Evolutionary conservation across 768 basidiomycete genomes (phyloP).

Genomic region (Boletus pseudopeckii): DNA sequence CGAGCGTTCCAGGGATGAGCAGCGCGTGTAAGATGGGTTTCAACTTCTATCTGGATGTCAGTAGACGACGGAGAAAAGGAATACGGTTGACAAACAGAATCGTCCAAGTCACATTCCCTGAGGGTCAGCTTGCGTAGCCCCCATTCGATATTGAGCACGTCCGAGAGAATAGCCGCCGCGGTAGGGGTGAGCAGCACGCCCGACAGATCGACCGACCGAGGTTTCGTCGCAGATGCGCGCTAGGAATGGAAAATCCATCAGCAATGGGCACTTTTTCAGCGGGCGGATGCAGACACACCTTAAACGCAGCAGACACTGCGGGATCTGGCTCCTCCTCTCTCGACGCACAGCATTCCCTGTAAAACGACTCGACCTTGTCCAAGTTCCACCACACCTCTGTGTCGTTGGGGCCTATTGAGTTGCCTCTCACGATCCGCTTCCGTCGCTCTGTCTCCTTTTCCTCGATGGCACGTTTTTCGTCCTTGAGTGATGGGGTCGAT

Average conservation of each 20-base stretch:
- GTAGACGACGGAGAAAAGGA: neutral
- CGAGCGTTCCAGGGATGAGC: conserved; percentile 75
- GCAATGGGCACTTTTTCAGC: no score
- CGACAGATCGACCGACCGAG: conserved; percentile 77
- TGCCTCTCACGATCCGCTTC: conserved; percentile 59
- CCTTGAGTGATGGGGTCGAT: conserved; percentile 69
- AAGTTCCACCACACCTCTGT: conserved; percentile 78
- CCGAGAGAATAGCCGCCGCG: conserved; percentile 78
- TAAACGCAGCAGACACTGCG: conserved; percentile 64
- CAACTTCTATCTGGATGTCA: conserved; percentile 48
- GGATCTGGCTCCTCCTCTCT: conserved; percentile 69
- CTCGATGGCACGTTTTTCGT: conserved; percentile 80
- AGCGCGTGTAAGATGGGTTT: conserved; percentile 91
- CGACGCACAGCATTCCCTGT: conserved; percentile 78
- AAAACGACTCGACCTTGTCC: conserved; percentile 82
- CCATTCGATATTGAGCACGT: conserved; percentile 92
- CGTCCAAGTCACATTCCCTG: conserved; percentile 84
- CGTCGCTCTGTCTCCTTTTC: conserved; percentile 70
- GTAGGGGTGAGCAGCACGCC: conserved; percentile 69
- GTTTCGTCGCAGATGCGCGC: conserved; percentile 52
- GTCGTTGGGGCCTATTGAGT: conserved; percentile 34
- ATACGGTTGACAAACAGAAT: conserved; percentile 48
- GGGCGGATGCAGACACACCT: conserved; percentile 40
- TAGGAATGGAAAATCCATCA: conserved; percentile 18
- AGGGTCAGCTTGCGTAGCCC: conserved; percentile 82